A percentile compares a stretch with the other conserved stretches of the same genome.
Evolutionary conservation across 768 basidiomycete genomes (phyloP).

Genomic region (Naematelia encephala): DNA sequence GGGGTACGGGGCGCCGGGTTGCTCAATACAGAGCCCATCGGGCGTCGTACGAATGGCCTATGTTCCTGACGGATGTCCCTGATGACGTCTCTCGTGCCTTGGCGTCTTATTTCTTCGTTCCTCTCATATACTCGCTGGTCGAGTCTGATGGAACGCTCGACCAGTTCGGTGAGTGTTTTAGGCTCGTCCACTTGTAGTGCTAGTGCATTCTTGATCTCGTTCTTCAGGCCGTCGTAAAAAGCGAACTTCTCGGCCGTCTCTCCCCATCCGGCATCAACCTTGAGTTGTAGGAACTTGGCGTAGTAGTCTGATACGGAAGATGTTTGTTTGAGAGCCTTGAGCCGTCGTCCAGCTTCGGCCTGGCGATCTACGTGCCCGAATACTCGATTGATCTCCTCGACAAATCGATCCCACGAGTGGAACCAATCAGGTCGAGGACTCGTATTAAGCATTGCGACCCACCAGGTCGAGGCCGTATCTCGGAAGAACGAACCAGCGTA

Average conservation of each 20-base stretch:
- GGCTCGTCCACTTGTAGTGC: constrained; percentile 4
- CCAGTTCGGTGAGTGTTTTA: constrained; percentile 5
- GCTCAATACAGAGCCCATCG: background rate
- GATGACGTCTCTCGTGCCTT: background rate
- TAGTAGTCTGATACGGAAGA: constrained; percentile 13
- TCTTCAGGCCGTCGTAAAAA: constrained; percentile 18
- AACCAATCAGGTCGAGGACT: constrained; percentile 7
- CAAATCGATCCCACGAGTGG: constrained; percentile 4
- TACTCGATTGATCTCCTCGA: constrained; percentile 5
- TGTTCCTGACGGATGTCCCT: background rate
- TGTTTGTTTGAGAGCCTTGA: constrained; percentile 10
- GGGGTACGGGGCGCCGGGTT: too few relatives aligned
- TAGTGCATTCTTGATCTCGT: constrained; percentile 14
- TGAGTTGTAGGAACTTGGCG: constrained; percentile 5
- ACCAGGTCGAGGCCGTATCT: background rate
- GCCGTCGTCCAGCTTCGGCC: constrained; percentile 12
- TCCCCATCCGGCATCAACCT: constrained; percentile 3
- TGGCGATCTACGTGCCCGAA: constrained; percentile 16
- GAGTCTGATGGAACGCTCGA: constrained; percentile 1
- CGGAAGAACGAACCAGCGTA: background rate
- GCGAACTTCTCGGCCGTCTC: constrained; percentile 9
- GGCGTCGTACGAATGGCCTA: background rate
- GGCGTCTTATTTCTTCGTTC: background rate
- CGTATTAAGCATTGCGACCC: constrained; percentile 9
- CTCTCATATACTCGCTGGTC: constrained; percentile 4